These are phyloP conservation scores for Apiotrichum brassicae DNA, from an alignment of 1,284 basidiomycete genomes.

Conservation along the genomic window DNA sequence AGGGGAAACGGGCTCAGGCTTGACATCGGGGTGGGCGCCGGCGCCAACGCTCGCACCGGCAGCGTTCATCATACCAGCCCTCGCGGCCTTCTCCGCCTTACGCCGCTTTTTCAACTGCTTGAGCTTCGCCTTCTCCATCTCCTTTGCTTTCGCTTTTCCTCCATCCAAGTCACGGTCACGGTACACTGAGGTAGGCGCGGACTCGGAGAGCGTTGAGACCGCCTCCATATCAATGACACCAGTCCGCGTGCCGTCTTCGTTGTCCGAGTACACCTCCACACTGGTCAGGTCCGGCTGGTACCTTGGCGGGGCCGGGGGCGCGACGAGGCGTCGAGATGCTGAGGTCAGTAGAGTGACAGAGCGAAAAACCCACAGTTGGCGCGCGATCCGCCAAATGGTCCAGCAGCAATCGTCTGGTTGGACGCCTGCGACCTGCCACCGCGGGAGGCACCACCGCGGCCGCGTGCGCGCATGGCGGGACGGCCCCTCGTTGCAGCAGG, in stretches of 20 bases:
- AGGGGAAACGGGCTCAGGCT: slow-evolving; percentile 37
- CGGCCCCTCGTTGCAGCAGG: not conserved
- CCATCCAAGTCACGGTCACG: slow-evolving; percentile 48
- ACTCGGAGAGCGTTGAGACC: slow-evolving; percentile 74
- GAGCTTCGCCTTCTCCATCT: slow-evolving; percentile 42
- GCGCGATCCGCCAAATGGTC: slow-evolving; percentile 14
- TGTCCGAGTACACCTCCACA: slow-evolving; percentile 62
- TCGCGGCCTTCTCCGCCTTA: slow-evolving; percentile 20
- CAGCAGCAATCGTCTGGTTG: slow-evolving; percentile 11
- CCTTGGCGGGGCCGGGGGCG: slow-evolving; percentile 9
- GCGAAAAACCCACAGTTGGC: not conserved
- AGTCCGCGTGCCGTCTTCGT: slow-evolving; percentile 69
- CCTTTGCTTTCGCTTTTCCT: slow-evolving; percentile 41
- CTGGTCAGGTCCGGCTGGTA: slow-evolving; percentile 7
- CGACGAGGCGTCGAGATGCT: slow-evolving; percentile 7
- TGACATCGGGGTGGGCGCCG: slow-evolving; percentile 19
- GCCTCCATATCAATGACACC: slow-evolving; percentile 75
- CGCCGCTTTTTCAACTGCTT: slow-evolving; percentile 18
- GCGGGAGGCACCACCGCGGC: not conserved
- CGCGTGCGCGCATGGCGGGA: slow-evolving; percentile 1
- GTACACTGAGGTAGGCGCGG: slow-evolving; percentile 70
- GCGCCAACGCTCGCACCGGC: not conserved
- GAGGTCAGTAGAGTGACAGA: not conserved
- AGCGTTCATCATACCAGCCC: not conserved
- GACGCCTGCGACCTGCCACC: not conserved